These are phyloP conservation scores for Fusarium sp. DNA, from an alignment of 2,329 filamentous ascomycete genomes.

Conservation along the genomic window DNA sequence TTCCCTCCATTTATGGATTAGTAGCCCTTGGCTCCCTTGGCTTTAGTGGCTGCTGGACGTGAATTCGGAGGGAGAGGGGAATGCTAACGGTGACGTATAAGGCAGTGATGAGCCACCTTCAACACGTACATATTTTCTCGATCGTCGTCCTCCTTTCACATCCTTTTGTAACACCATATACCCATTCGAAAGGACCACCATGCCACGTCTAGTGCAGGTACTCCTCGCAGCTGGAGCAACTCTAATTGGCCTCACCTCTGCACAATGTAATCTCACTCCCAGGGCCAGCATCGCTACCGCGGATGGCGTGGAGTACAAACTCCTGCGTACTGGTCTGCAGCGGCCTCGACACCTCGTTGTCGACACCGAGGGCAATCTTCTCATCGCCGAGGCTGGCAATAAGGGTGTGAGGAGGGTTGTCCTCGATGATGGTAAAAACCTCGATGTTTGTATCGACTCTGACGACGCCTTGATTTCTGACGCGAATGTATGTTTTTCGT, in stretches of 20 bases:
- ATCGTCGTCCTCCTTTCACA: no score
- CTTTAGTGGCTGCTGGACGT: no score
- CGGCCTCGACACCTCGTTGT: constrained; percentile 12
- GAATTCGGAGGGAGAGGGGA: neutral
- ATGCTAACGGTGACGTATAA: neutral
- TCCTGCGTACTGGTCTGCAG: neutral
- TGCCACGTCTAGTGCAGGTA: constrained; percentile 8
- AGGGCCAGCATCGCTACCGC: neutral
- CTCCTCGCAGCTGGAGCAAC: neutral
- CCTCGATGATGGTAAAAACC: constrained; percentile 10
- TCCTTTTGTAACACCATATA: neutral
- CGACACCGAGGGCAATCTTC: constrained; percentile 8
- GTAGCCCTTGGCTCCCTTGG: no score
- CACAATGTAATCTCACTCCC: neutral
- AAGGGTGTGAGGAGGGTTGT: constrained; percentile 12
- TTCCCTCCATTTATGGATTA: neutral
- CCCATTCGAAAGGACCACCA: neutral
- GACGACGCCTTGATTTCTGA: constrained; percentile 6
- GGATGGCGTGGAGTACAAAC: constrained; percentile 9
- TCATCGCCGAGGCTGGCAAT: constrained; percentile 1
- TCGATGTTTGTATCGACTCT: constrained; percentile 16
- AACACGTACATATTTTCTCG: neutral
- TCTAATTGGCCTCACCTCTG: neutral
- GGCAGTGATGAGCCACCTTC: constrained; percentile 4
- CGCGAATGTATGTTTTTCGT: neutral